phyloP scores from a whole-genome alignment of 1,284 basidiomycete species.

The Pascua guehoae region DNA sequence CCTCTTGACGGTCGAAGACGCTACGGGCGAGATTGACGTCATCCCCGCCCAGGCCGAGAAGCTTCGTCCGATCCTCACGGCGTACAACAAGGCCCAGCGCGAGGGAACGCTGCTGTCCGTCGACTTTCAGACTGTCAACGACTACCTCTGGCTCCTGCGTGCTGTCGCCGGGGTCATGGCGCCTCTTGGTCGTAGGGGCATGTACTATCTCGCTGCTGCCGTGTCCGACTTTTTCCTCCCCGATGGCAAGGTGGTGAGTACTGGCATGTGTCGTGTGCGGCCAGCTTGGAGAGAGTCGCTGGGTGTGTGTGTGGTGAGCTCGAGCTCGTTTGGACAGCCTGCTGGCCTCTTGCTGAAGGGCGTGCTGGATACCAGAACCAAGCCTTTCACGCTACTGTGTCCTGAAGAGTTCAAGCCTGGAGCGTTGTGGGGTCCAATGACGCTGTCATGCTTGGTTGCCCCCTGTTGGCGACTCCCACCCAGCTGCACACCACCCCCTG shows the following conservation, averaged over 20 bases:
- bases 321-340: no score
- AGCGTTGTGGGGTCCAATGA: no score
- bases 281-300: no score
- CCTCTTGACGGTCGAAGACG: slow-evolving; percentile 67
- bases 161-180: slow-evolving; percentile 63
- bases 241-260: slow-evolving; percentile 73
- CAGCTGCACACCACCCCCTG: no score
- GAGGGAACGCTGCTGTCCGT: slow-evolving; percentile 75
- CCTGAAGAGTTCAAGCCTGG: no score
- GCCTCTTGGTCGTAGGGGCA: slow-evolving; percentile 64
- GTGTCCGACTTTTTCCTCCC: slow-evolving; percentile 98
- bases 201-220: slow-evolving; percentile 97
- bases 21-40: slow-evolving; percentile 52
- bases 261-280: no score
- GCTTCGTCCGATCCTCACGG: slow-evolving; percentile 68
- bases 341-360: no score
- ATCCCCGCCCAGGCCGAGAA: slow-evolving; percentile 58
- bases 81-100: slow-evolving; percentile 75
- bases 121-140: slow-evolving; percentile 90
- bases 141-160: slow-evolving; percentile 89
- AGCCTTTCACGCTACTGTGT: no score
- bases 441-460: no score
- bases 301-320: no score
- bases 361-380: no score
- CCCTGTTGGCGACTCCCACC: no score